Conservation (phyloP, 495 filamentous ascomycete genomes). For the Hyaloscypha finlandica region DNA sequence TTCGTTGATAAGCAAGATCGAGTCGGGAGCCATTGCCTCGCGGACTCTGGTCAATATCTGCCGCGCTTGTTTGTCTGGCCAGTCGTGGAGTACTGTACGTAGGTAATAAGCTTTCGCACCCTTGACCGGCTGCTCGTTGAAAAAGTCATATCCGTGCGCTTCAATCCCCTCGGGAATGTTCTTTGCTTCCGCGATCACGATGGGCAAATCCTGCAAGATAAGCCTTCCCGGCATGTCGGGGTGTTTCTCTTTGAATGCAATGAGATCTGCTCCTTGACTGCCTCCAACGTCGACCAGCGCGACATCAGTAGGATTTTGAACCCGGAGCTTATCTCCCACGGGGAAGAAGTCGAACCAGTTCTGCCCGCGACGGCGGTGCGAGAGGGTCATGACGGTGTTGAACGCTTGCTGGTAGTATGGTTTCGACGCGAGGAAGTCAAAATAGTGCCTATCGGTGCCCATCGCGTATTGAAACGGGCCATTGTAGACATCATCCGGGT, state of each 20-base stretch:
- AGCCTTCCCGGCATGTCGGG: conserved; percentile 33
- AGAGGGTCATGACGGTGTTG: no score
- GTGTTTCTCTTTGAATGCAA: background rate
- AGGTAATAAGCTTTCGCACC: conserved; percentile 34
- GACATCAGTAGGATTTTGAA: background rate
- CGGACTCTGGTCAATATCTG: conserved; percentile 33
- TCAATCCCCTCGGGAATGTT: conserved; percentile 40
- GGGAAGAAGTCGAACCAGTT: background rate
- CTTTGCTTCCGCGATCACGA: conserved; percentile 33
- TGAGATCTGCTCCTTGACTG: conserved; percentile 15
- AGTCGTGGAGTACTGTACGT: conserved; percentile 35
- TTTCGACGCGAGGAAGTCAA: no score
- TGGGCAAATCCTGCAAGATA: conserved; percentile 54
- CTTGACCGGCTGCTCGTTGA: conserved; percentile 46
- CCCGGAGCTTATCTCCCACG: background rate
- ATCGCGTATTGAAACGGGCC: no score
- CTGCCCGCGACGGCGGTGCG: background rate
- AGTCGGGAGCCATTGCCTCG: conserved; percentile 33
- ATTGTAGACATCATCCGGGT: no score
- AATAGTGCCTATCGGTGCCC: no score
- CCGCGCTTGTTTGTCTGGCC: conserved; percentile 25
- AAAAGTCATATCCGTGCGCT: conserved; percentile 49
- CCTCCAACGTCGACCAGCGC: conserved; percentile 31
- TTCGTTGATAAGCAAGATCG: background rate
- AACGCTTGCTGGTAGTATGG: no score